Base-by-base conservation (phyloP, 2,329 filamentous ascomycete genomes). In the Hymenoscyphus occultus region DNA sequence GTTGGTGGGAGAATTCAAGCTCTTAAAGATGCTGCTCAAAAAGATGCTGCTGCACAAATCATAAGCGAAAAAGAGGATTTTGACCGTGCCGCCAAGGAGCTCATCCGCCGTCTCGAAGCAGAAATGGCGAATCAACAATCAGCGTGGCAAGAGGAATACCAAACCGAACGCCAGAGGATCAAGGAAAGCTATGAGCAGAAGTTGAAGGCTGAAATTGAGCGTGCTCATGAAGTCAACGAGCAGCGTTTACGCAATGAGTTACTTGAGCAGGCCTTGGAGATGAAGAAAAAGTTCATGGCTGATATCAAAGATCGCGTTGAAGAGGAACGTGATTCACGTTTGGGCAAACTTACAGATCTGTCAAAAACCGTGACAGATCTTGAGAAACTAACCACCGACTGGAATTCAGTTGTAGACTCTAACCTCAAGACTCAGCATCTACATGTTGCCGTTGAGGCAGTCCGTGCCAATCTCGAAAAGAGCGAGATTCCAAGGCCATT, bases 341-440 rank as follows among this genome's bases (percentile, higher is more conserved):
- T 99, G 5, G 89, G 92, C 80, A 94, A 92, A 80, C 86, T 99
- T 39, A 85, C 87, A 64, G 89, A 94, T 76, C 86, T 99, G 39
- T 90, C 89, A 19, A 81, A 86, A 40, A 89, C 89, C 13, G 91
- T 99, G 19, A 83, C 84, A 48, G 91, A 96, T 72, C 87, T 99
- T 13, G 93, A 97, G 80, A 88, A 89, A 77, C 86, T 99, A 63
- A 96, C 93, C 1, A 86, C 86, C 1, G 90, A 92, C 70, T 98
- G 93, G 93, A 96, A 94, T 78, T 86, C 88, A 51, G 92, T 98
- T 45, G 87, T 99, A 28, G 93, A 98, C 76, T 83, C 86, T 66
- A 98, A 95, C 79, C 86, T 98, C 68, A 90, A 91, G 78, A 97
- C 95, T 0, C 95, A 99, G 79, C 93, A 98, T 80, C 88, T 99